These are phyloP conservation scores for Curvularia spicifera DNA, from an alignment of 2,329 filamentous ascomycete species.

Conservation along the genomic window DNA sequence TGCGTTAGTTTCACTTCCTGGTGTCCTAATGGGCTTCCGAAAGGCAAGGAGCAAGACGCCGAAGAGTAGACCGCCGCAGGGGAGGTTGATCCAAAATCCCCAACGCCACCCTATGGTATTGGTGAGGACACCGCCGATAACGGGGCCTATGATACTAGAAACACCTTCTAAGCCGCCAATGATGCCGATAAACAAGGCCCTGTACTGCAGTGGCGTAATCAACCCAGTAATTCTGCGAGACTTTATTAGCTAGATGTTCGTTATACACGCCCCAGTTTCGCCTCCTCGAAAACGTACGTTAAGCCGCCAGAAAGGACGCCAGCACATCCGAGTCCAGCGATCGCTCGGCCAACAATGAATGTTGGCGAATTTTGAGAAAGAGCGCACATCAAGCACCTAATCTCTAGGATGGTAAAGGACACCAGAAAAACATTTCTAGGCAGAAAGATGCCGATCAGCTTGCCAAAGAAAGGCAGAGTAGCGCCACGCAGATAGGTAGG, in stretches of 20 bases:
- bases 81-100: slow-evolving; percentile 1
- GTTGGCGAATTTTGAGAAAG: slow-evolving; percentile 1
- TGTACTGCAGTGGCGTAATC: neutral
- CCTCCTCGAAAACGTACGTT: neutral
- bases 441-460: neutral
- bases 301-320: neutral
- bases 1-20: neutral
- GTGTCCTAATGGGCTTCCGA: neutral
- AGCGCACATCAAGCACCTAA: slow-evolving; percentile 1
- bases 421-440: neutral
- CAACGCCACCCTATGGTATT: neutral
- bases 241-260: neutral
- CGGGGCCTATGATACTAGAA: neutral
- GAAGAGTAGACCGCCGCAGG: slow-evolving; percentile 1
- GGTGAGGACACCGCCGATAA: slow-evolving; percentile 1
- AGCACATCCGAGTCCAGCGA: slow-evolving; percentile 1
- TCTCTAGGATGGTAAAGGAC: neutral
- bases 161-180: neutral
- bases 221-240: neutral
- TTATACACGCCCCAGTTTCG: neutral
- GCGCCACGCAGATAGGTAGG: no score
- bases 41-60: neutral
- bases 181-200: neutral
- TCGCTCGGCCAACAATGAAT: slow-evolving; percentile 3
- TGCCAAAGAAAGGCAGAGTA: neutral